phyloP scores from a whole-genome alignment of 495 filamentous ascomycete species.

The Hypoxylon cercidicola region DNA sequence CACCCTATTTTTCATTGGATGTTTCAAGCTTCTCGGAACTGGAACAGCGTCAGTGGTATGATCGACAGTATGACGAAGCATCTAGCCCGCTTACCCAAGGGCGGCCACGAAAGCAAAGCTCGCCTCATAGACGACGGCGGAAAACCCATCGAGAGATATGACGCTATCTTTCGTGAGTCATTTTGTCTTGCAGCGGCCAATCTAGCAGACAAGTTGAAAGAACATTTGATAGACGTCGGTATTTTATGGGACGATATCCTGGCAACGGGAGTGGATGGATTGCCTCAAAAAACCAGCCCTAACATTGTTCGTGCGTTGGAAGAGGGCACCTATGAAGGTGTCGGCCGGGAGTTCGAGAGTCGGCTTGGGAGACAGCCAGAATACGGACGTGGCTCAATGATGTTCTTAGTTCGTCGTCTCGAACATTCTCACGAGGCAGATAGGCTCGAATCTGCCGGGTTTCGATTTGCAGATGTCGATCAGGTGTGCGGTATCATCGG shows the following conservation, averaged over 20 bases:
- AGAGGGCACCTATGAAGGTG: conserved; percentile 25
- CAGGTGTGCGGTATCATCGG: conserved; percentile 76
- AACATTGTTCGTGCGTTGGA: conserved; percentile 12
- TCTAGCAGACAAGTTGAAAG: conserved; percentile 72
- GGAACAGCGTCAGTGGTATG: conserved; percentile 72
- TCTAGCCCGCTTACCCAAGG: conserved; percentile 54
- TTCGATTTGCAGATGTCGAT: conserved; percentile 74
- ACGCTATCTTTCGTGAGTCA: conserved; percentile 82
- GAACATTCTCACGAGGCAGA: conserved; percentile 63
- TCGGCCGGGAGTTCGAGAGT: conserved; percentile 12
- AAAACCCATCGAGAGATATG: conserved; percentile 70
- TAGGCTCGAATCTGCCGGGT: conserved; percentile 76
- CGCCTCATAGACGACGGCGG: conserved; percentile 53
- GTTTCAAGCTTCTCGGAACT: conserved; percentile 80
- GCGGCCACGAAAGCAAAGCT: conserved; percentile 40
- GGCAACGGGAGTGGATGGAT: conserved; percentile 60
- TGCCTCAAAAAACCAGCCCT: conserved; percentile 12
- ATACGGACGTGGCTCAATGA: conserved; percentile 74
- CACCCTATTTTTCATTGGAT: conserved; percentile 91
- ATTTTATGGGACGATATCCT: conserved; percentile 83
- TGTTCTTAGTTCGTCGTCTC: conserved; percentile 81
- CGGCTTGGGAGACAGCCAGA: conserved; percentile 38
- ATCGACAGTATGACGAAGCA: conserved; percentile 75
- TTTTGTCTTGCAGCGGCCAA: conserved; percentile 84
- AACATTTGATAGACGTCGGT: conserved; percentile 71